Evolutionary conservation across 2,329 filamentous ascomycete genomes (phyloP).

Genomic region (Rhynchosporium graminicola): DNA sequence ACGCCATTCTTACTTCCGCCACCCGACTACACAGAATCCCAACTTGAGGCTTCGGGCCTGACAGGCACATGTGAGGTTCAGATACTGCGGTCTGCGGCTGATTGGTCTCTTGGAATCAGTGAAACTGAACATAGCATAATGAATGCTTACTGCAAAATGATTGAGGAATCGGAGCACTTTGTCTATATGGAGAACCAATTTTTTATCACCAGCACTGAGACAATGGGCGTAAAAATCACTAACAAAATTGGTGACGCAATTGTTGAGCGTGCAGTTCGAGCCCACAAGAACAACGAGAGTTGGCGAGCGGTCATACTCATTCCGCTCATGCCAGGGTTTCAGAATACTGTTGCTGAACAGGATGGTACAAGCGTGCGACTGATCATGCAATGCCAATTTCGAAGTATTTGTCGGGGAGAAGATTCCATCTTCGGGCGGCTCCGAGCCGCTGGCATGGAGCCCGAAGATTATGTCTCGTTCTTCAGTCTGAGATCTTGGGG

Average conservation of each 20-base stretch:
- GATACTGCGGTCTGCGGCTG: conserved; percentile 84
- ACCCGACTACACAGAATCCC: conserved; percentile 83
- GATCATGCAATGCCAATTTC: conserved; percentile 96
- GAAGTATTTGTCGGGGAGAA: conserved; percentile 91
- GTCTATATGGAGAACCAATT: conserved; percentile 99
- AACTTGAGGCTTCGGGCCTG: conserved; percentile 83
- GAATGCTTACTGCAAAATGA: conserved; percentile 92
- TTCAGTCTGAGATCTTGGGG: conserved; percentile 93
- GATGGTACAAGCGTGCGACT: conserved; percentile 92
- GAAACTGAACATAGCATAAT: conserved; percentile 93
- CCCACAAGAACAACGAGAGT: conserved; percentile 78
- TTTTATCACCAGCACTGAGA: conserved; percentile 91
- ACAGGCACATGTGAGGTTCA: conserved; percentile 96
- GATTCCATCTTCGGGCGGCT: conserved; percentile 89
- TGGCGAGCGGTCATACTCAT: conserved; percentile 92
- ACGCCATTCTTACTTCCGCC: conserved; percentile 92
- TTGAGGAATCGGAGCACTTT: conserved; percentile 93
- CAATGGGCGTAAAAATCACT: conserved; percentile 81
- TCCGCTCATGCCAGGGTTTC: conserved; percentile 96
- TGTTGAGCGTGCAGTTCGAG: conserved; percentile 86
- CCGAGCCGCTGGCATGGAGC: conserved; percentile 77
- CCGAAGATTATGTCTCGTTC: conserved; percentile 94
- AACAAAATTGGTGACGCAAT: conserved; percentile 95
- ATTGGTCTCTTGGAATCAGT: conserved; percentile 90
- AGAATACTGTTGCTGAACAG: conserved; percentile 91